Evolutionary conservation across 2,329 filamentous ascomycete species (phyloP).

Genomic region (Trichoderma gracile): DNA sequence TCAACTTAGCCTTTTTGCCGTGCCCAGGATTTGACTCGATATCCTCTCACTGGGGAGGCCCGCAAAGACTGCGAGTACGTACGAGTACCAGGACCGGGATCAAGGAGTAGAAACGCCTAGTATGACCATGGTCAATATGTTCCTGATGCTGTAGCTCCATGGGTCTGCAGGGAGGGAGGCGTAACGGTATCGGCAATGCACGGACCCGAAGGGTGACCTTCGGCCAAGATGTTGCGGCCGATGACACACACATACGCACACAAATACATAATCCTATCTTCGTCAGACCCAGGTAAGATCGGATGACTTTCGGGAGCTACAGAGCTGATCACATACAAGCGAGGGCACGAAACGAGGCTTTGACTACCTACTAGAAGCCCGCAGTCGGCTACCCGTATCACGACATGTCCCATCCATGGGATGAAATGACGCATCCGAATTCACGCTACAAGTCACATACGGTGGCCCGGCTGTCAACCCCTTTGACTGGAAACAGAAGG

Average conservation of each 20-base stretch:
- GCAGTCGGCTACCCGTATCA: not conserved
- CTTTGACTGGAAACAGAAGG: not conserved
- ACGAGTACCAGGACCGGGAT: not conserved
- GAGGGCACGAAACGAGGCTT: not conserved
- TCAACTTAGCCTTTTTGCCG: slow-evolving; percentile 15
- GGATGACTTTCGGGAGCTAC: not conserved
- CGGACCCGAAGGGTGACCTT: not conserved
- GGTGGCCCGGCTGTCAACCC: not conserved
- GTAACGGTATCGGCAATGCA: not conserved
- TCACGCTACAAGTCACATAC: not conserved
- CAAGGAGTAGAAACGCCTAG: not conserved
- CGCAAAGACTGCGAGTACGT: slow-evolving; percentile 2
- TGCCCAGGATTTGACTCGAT: not conserved
- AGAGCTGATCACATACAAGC: not conserved
- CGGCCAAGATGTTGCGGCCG: not conserved
- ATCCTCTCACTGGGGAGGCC: not conserved
- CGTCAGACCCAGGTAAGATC: not conserved
- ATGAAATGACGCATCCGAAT: not conserved
- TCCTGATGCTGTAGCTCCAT: not conserved
- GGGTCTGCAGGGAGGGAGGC: not conserved
- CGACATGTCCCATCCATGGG: not conserved
- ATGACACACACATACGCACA: not conserved
- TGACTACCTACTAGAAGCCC: not conserved
- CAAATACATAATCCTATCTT: not conserved
- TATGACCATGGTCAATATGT: not conserved